Percentiles rank a stretch among this genome's conserved stretches.
phyloP scores from a whole-genome alignment of 345 rosid species.

The Citrus sp. region DNA sequence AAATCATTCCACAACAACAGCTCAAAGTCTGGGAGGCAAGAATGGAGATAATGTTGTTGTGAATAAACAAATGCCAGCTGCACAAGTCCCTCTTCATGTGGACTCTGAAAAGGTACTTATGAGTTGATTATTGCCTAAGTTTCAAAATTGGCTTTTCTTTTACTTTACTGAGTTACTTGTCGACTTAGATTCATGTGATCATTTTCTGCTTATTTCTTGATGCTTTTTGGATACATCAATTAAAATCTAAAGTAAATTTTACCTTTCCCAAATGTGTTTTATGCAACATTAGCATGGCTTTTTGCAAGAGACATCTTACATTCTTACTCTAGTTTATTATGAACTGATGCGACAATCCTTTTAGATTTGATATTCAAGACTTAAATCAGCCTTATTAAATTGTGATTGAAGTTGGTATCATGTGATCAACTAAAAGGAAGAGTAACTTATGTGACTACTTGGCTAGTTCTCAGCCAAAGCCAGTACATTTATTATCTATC shows the following conservation, averaged over 20 bases:
- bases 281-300: not conserved
- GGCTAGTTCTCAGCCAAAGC: not conserved
- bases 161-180: not conserved
- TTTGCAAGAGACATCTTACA: not conserved
- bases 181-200: no score
- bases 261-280: no score
- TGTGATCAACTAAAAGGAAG: not conserved
- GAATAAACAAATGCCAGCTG: conserved; percentile 41
- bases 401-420: not conserved
- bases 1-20: conserved; percentile 33
- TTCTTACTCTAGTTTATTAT: not conserved
- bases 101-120: conserved; percentile 49
- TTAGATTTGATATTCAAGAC: not conserved
- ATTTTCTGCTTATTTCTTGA: no score
- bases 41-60: conserved; percentile 10
- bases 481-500: not conserved
- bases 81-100: conserved; percentile 13
- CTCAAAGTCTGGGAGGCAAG: conserved; percentile 25
- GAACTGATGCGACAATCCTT: not conserved
- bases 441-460: not conserved
- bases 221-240: no score
- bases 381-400: not conserved
- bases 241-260: no score
- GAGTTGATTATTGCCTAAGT: not conserved
- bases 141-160: not conserved